Evolutionary conservation across 495 filamentous ascomycete species (phyloP), one percentile per base, ranked within the genome.

Genomic region (Penicillium turbatum): DNA sequence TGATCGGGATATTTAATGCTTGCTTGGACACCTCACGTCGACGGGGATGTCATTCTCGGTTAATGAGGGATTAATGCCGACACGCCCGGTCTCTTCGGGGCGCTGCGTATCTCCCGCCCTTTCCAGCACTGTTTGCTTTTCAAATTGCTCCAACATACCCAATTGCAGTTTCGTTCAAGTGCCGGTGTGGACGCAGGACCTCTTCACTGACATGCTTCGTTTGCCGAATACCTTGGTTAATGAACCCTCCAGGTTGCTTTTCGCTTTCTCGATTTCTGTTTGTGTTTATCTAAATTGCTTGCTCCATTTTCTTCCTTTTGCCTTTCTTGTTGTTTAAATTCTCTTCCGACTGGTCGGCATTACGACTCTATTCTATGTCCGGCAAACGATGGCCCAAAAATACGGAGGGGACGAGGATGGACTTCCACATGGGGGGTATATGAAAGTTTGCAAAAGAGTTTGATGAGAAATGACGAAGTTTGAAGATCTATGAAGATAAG

Each of bases 71-170:
- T 56, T 19, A 48, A 48, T 38, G 21, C 53, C 50, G 41, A 42
- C 55, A 46, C 17, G 47, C 27, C 53, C 36, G 48, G 42, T 29
- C 55, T 56, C 54, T 51, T 49, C 43, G 44, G 48, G 48, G 60
- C 55, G 46, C 36, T 55, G 42, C 36, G 56, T 44, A 46, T 47
- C 53, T 53, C 56, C 31, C 39, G 24, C 51, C 41, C 12, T 43
- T 45, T 49, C 42, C 47, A 39, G 46, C 39, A 48, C 51, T 40
- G 54, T 30, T 47, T 41, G 54, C 29, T 56, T 44, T 63, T 54
- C 57, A 61, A 55, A 56, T 56, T 61, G 60, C 60, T 56, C 12
- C 55, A 61, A 59, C 63, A 64, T 64, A 66, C 63, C 60, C 63
- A 51, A 61, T 59, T 34, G 54, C 63, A 64, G 53, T 59, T 56